Base-by-base conservation (phyloP, 1,139 yeast species). In the Torulaspora pretoriensis region DNA sequence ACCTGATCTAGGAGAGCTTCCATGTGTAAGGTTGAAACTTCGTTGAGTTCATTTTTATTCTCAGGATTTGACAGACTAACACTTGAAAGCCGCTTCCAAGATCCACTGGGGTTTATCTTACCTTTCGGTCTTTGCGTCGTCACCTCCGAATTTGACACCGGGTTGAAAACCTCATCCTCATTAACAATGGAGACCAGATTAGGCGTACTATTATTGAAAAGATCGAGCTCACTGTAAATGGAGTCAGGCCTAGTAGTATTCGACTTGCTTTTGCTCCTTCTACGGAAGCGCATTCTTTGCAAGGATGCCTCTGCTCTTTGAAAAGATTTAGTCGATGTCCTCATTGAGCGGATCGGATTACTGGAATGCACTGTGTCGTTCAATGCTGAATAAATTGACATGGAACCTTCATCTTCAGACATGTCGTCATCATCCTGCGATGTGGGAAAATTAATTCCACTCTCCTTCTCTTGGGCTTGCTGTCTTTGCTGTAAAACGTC, bases 271-370 rank as follows among this genome's bases (percentile, higher is more conserved):
- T 74, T 77, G 46, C 80, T 77, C 56, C 74, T 74, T 47, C 86
- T 65, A 48, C 85, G 68, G 30, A 78, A 76, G 50, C 78, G 72
- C 73, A 81, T 79, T 62, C 89, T 69, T 49, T 78, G 74, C 33
- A 82, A 64, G 0, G 85, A 80, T 0, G 86, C 86, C 58, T 79
- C 81, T 0, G 86, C 86, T 52, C 86, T 68, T 52, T 80, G 86
- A 34, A 73, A 70, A 4, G 83, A 78, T 48, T 79, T 67, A 4
- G 68, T 65, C 13, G 67, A 63, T 35, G 63, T 67, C 42, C 73
- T 64, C 22, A 64, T 47, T 56, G 65, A 61, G 37, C 65, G 48
- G 6, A 59, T 59, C 4, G 63, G 63, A 35, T 61, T 59, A 19
- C 54, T 51, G 3, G 65, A 62, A 22, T 56, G 54, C n/a, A 57